These are phyloP conservation scores for Neonectria neomacrospora DNA, from an alignment of 2,329 filamentous ascomycete species.

Conservation along the genomic window DNA sequence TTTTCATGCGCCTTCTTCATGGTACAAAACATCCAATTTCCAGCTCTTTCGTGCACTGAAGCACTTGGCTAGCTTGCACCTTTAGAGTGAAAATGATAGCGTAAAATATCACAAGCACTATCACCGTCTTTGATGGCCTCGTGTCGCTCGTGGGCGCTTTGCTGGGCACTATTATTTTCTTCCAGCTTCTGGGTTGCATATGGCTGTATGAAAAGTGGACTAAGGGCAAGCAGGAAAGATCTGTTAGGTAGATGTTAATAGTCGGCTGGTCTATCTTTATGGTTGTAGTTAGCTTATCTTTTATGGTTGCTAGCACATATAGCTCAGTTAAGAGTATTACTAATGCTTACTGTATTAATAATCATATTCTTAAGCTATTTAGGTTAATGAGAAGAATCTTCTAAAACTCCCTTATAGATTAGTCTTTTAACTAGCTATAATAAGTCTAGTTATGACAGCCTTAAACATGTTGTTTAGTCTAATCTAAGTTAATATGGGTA, in stretches of 20 bases:
- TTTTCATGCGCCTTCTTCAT: conserved; percentile 37
- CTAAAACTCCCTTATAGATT: too few species aligned
- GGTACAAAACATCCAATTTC: conserved; percentile 45
- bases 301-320: conserved; percentile 58
- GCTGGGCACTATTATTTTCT: conserved; percentile 44
- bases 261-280: conserved; percentile 26
- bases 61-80: conserved; percentile 47
- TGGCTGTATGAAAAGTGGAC: conserved; percentile 46
- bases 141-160: conserved; percentile 47
- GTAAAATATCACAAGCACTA: conserved; percentile 41
- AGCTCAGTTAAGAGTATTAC: conserved; percentile 50
- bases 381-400: too few species aligned
- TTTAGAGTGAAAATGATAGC: conserved; percentile 38
- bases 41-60: conserved; percentile 47
- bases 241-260: conserved; percentile 26
- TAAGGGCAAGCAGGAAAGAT: conserved; percentile 21
- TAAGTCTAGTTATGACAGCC: too few species aligned
- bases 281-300: conserved; percentile 44
- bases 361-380: too few species aligned
- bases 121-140: conserved; percentile 41
- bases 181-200: conserved; percentile 43
- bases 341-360: too few species aligned
- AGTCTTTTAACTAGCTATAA: too few species aligned
- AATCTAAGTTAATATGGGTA: too few species aligned
- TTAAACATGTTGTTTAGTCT: too few species aligned